These are phyloP conservation scores for Stentor coeruleus DNA, from an alignment of 73 alveolate genomes.

Conservation along the genomic window DNA sequence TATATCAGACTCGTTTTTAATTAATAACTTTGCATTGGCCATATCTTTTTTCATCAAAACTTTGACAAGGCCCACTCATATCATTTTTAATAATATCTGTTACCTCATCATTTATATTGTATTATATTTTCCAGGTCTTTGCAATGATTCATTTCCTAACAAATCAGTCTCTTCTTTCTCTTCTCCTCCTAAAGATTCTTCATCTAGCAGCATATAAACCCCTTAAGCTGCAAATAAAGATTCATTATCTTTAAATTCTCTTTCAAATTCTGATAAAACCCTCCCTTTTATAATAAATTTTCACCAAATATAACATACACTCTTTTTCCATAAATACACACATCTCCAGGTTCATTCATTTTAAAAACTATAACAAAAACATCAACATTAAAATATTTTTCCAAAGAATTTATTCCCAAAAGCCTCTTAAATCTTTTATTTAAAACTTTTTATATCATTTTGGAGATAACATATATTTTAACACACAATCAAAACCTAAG, in stretches of 20 bases:
- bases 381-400: too few species aligned
- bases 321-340: background rate
- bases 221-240: background rate
- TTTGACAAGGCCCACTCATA: conserved; percentile 33
- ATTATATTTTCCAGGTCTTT: conserved; percentile 46
- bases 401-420: too few species aligned
- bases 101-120: conserved; percentile 62
- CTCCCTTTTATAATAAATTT: background rate
- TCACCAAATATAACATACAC: background rate
- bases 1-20: conserved; percentile 44
- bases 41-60: conserved; percentile 60
- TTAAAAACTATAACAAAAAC: too few species aligned
- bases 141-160: conserved; percentile 42
- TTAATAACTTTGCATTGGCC: conserved; percentile 62
- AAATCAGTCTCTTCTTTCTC: conserved; percentile 38
- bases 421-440: too few species aligned
- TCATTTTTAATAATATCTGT: conserved; percentile 38
- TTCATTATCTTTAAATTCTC: background rate
- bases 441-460: too few species aligned
- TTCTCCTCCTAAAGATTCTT: conserved; percentile 14
- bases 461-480: too few species aligned
- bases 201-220: conserved; percentile 24
- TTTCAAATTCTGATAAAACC: background rate
- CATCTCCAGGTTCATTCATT: conserved; percentile 2
- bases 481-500: background rate